Evolutionary conservation across 495 filamentous ascomycete species (phyloP).

Genomic region (Penicillium verhagenii): DNA sequence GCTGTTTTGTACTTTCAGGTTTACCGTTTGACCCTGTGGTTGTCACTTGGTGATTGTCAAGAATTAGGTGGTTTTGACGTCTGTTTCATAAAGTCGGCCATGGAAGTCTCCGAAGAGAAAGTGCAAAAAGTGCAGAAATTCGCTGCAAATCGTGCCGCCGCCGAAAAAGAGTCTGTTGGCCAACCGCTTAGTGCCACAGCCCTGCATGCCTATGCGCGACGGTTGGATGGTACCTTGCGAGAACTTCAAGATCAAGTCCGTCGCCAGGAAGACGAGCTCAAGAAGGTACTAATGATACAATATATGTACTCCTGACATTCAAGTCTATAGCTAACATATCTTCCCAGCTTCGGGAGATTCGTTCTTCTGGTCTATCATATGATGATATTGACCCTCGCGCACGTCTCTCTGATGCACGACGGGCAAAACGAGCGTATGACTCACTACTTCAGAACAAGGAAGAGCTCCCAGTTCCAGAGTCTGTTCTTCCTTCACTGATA

Average conservation of each 20-base stretch:
- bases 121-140: conserved; percentile 42
- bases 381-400: conserved; percentile 37
- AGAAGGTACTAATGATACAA: conserved; percentile 42
- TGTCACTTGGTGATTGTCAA: too few relatives aligned
- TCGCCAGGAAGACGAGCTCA: conserved; percentile 62
- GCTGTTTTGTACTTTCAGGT: background rate
- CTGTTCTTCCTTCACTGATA: conserved; percentile 67
- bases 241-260: conserved; percentile 63
- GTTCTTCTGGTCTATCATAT: conserved; percentile 42
- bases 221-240: conserved; percentile 62
- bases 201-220: conserved; percentile 42
- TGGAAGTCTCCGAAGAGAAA: conserved; percentile 34
- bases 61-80: too few relatives aligned
- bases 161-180: conserved; percentile 33
- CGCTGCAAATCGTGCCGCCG: conserved; percentile 34
- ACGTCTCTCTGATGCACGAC: conserved; percentile 52
- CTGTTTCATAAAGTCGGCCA: too few relatives aligned
- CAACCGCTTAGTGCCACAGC: conserved; percentile 33
- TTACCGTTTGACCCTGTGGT: too few relatives aligned
- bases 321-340: background rate
- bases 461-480: conserved; percentile 62
- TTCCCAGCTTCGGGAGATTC: conserved; percentile 43
- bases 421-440: conserved; percentile 64
- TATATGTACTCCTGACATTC: background rate
- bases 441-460: conserved; percentile 58